Evolutionary conservation across 2,329 filamentous ascomycete genomes (phyloP), one percentile per base, ranked within the genome.

Genomic region (Epichloe sibirici): DNA sequence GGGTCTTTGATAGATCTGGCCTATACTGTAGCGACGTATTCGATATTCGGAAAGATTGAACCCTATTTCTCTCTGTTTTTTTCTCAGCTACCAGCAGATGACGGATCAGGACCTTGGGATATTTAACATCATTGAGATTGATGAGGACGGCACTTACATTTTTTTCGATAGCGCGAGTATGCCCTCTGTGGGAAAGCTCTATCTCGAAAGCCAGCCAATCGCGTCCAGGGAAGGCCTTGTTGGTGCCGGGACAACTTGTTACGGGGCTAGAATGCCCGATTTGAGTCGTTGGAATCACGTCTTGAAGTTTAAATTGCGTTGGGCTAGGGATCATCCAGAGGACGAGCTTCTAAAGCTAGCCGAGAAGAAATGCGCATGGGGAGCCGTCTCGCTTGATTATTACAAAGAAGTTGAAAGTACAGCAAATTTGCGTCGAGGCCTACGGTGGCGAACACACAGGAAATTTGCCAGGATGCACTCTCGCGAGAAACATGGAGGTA

Each of bases 1-100:
- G 64, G 65, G 59, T 66, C 42, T 69, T 70, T 58, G 67, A 69
- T 58, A 60, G 67, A 54, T 67, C 65, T 49, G 66, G 68, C 34
- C 48, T 63, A 46, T 69, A 67, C 53, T 62, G 60, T 38, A 62
- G 62, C 54, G 57, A 65, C 6, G 7, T 57, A 45, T 61, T 69
- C 44, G 57, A 69, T 57, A 44, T 66, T 49, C 58, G 45, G 34
- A 55, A 62, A 54, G 58, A 67, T 31, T 61, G 61, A 21, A 25
- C 49, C n/a, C 55, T 57, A 46, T 62, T 69, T 49, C 55, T 67
- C 23, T 58, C 58, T 28, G 51, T 63, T 42, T 53, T 66, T 52
- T 66, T 49, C 56, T 60, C 37, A 59, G 59, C 57, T 68, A 69
- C 57, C 57, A 61, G 51, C 55, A 34, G 44, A 68, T 67, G 63